Percentiles rank a stretch among this genome's conserved stretches.
phyloP scores from a whole-genome alignment of 495 filamentous ascomycete species.

The Aspergillus olivimuriae region DNA sequence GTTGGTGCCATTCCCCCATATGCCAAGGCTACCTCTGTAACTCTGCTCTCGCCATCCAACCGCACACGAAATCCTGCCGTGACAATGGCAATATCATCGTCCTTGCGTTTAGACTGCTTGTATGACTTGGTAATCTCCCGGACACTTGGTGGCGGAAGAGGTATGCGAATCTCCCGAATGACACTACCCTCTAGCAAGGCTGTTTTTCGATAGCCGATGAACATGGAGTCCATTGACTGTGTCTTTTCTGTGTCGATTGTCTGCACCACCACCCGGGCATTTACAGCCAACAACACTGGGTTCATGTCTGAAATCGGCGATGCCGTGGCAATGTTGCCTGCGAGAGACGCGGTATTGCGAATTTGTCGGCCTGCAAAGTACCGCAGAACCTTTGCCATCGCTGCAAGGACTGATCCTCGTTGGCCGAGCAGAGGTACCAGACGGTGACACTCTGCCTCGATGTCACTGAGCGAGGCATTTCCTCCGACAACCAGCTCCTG shows the following conservation, averaged over 20 bases:
- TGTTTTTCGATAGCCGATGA: conserved; percentile 82
- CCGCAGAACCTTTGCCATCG: conserved; percentile 64
- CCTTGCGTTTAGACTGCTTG: conserved; percentile 92
- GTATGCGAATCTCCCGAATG: conserved; percentile 77
- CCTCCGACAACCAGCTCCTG: conserved; percentile 73
- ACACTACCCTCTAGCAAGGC: conserved; percentile 74
- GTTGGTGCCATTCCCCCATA: conserved; percentile 91
- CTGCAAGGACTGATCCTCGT: conserved; percentile 45
- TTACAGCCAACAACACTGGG: conserved; percentile 81
- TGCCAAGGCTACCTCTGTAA: conserved; percentile 66
- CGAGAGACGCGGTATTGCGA: conserved; percentile 93
- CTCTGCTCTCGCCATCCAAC: conserved; percentile 53
- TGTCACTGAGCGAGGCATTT: conserved; percentile 79
- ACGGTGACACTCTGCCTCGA: conserved; percentile 50
- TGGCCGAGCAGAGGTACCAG: not conserved
- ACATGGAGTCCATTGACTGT: conserved; percentile 85
- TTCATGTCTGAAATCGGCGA: conserved; percentile 96
- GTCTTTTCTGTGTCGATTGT: conserved; percentile 58
- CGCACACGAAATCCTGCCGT: conserved; percentile 70
- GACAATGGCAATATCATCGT: conserved; percentile 96
- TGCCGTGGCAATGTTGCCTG: conserved; percentile 90
- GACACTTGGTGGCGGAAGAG: conserved; percentile 56
- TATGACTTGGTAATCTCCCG: conserved; percentile 69
- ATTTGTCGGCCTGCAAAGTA: conserved; percentile 97
- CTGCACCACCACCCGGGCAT: conserved; percentile 70